Base-by-base conservation (phyloP, 495 filamentous ascomycete species). In the Aspergillus mulundensis region DNA sequence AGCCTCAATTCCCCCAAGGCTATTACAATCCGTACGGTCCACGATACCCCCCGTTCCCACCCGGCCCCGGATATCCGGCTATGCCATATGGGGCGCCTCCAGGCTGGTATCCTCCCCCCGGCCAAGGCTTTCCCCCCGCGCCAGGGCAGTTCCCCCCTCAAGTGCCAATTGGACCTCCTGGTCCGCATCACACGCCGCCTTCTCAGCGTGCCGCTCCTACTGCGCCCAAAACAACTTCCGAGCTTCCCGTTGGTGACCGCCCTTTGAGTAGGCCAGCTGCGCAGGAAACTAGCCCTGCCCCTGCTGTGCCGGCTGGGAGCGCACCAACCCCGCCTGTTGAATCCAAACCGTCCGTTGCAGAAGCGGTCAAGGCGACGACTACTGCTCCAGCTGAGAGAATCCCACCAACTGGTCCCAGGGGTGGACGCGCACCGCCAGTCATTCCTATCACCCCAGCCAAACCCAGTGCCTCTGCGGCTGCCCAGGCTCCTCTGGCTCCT, bases 51-150 rank as follows among this genome's bases (percentile, higher is more conserved):
- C 84, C 80, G 20, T 88, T 85, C 64, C 85, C 82, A 42, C 82
- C 83, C 38, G 78, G 77, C 54, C 81, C 81, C 32, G 80, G 79
- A 8, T 86, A 81, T 58, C 79, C 79, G 32, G 80, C 79, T 38
- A 80, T 82, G 73, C 82, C 80, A 21, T 84, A 85, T 65, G 84
- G 85, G 49, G 77, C 81, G 43, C 87, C 75, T 40, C 87, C 85
- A 18, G 87, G 84, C 44, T 95, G 90, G 90, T 91, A 83, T 70
- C 86, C 84, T 65, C 87, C 81, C 24, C 84, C 89, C 11, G 86
- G 84, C n/a, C 90, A 91, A 68, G 86, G 85, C 8, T 96, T 91
- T 63, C 86, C 84, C 38, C 82, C 79, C 38, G 76, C 68, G 36
- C 80, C 84, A 19, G 85, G 83, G 49, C 87, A 84, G 41, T 80